These are phyloP conservation scores for Calonectria naviculata DNA, from an alignment of 2,329 filamentous ascomycete genomes.

Conservation along the genomic window DNA sequence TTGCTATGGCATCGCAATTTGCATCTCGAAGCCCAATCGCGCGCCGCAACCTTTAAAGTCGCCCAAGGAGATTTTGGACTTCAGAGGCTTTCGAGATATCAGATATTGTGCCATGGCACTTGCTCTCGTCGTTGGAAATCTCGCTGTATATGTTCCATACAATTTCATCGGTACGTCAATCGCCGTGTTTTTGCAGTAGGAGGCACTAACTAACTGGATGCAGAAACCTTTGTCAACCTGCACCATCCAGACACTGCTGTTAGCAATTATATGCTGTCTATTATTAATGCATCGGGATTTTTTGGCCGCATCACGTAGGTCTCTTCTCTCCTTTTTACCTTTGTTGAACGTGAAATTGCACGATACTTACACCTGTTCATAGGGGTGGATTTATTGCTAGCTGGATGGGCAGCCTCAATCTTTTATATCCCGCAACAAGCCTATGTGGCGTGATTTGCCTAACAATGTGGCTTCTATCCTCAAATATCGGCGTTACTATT, in stretches of 20 bases:
- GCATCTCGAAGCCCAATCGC: background rate
- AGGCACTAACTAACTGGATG: background rate
- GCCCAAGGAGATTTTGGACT: background rate
- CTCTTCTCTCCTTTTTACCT: no score
- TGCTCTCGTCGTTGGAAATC: background rate
- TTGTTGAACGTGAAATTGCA: rapidly evolving
- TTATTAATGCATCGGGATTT: background rate
- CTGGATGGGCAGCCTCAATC: background rate
- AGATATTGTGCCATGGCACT: background rate
- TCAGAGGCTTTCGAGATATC: background rate
- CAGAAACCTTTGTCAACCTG: background rate
- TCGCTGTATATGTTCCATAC: background rate
- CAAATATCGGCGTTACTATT: background rate
- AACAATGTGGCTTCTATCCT: background rate
- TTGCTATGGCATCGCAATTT: background rate
- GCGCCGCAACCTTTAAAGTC: background rate
- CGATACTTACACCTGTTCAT: background rate
- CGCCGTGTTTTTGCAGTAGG: rapidly evolving
- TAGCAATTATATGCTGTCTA: background rate
- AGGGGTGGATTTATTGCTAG: background rate
- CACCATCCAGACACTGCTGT: background rate
- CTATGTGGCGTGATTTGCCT: background rate
- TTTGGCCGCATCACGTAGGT: background rate
- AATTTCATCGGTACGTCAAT: background rate
- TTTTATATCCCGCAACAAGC: background rate